These are phyloP conservation scores for Gracilariopsis chorda DNA, from an alignment of 23 red algal species.

Conservation along the genomic window DNA sequence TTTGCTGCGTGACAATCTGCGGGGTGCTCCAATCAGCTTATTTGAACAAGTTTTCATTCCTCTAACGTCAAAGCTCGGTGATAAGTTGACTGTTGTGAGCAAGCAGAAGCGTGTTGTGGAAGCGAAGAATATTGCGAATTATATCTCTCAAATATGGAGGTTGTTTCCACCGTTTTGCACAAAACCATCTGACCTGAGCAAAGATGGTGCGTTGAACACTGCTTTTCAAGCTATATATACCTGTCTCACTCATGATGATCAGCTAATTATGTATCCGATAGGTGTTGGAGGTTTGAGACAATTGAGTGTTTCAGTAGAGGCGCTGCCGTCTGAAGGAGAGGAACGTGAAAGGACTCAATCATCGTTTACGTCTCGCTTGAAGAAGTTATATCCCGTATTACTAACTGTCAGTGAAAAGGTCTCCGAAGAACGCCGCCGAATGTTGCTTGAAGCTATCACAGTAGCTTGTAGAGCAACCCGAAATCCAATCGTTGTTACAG, in stretches of 20 bases:
- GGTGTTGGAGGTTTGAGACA: conserved; percentile 43
- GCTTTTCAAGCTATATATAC: conserved; percentile 45
- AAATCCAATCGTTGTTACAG: not conserved
- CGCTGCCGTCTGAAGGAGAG: not conserved
- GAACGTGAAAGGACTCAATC: not conserved
- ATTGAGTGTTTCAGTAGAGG: conserved; percentile 26
- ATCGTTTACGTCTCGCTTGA: conserved; percentile 46
- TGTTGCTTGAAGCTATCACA: conserved; percentile 50
- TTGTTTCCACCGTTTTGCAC: conserved; percentile 55
- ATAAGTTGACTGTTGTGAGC: not conserved
- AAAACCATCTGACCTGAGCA: conserved; percentile 26
- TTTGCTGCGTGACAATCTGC: conserved; percentile 43
- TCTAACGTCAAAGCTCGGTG: conserved; percentile 25
- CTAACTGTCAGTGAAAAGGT: conserved; percentile 9
- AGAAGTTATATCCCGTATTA: conserved; percentile 56
- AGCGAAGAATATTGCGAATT: conserved; percentile 54
- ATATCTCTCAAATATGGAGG: conserved; percentile 49
- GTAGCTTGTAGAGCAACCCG: conserved; percentile 38
- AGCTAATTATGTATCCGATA: conserved; percentile 8
- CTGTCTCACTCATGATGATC: conserved; percentile 14
- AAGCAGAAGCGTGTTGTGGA: conserved; percentile 60
- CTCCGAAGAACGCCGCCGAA: conserved; percentile 21
- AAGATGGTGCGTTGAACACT: conserved; percentile 21
- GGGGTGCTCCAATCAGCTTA: conserved; percentile 31
- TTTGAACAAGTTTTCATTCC: conserved; percentile 25